Evolutionary conservation across 352 stramenopile genomes (phyloP).

Genomic region (Elongisporangium senticosum): DNA sequence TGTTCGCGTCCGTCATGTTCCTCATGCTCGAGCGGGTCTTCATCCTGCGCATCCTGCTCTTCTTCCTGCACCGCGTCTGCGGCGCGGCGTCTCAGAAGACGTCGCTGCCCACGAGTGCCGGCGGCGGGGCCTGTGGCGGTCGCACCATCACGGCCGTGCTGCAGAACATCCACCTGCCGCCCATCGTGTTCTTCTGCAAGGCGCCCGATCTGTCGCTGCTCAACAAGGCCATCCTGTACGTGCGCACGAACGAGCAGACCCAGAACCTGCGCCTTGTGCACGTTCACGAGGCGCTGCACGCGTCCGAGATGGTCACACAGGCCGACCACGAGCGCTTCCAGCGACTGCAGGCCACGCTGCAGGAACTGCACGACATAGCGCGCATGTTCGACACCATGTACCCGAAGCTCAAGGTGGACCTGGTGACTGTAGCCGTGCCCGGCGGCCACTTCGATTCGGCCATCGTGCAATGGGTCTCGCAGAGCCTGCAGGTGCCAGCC

Average conservation of each 20-base stretch:
- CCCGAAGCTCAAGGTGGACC: constrained; percentile 89
- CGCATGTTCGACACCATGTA: constrained; percentile 88
- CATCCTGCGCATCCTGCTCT: constrained; percentile 67
- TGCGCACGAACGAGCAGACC: constrained; percentile 89
- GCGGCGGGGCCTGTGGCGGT: constrained; percentile 46
- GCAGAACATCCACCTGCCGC: constrained; percentile 64
- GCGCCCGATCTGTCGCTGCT: constrained; percentile 77
- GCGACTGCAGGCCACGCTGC: constrained; percentile 28
- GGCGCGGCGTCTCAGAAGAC: constrained; percentile 16
- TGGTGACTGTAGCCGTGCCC: constrained; percentile 58
- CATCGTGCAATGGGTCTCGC: constrained; percentile 84
- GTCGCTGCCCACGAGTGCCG: constrained; percentile 10
- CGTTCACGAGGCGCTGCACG: constrained; percentile 40
- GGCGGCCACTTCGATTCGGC: constrained; percentile 61
- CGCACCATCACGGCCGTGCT: constrained; percentile 61
- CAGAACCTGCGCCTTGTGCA: constrained; percentile 90
- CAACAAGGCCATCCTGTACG: constrained; percentile 94
- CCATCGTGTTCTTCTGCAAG: constrained; percentile 92
- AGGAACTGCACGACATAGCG: constrained; percentile 75
- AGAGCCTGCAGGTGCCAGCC: constrained; percentile 64
- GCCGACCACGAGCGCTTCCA: constrained; percentile 26
- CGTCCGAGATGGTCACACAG: constrained; percentile 26
- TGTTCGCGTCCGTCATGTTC: constrained; percentile 66
- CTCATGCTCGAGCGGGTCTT: constrained; percentile 79
- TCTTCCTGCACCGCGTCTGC: constrained; percentile 54